Conservation (phyloP, 2,329 filamentous ascomycete species). For the Fusarium sp. region DNA sequence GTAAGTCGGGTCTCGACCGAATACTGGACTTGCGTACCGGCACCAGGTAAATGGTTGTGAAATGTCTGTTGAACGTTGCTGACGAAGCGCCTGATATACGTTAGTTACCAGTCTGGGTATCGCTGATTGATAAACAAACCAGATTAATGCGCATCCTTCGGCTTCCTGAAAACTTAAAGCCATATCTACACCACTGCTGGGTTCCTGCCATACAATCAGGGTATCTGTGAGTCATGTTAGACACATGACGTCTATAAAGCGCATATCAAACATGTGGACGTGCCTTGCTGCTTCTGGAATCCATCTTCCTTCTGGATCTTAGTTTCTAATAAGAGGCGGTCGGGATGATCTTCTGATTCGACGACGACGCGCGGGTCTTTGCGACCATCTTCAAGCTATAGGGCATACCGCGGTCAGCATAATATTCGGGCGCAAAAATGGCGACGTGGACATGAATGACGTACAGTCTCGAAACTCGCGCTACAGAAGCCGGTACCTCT, state of each 20-base stretch:
- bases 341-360: slow-evolving; percentile 91
- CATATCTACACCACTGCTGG: slow-evolving; percentile 88
- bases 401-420: slow-evolving; percentile 46
- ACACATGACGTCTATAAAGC: slow-evolving; percentile 40
- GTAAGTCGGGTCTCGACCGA: slow-evolving; percentile 3
- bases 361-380: slow-evolving; percentile 91
- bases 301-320: slow-evolving; percentile 93
- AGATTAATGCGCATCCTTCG: slow-evolving; percentile 92
- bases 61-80: slow-evolving; percentile 84
- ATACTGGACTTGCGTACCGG: slow-evolving; percentile 62
- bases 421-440: slow-evolving; percentile 19
- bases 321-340: slow-evolving; percentile 86
- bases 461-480: slow-evolving; percentile 79
- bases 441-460: slow-evolving; percentile 50
- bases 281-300: slow-evolving; percentile 98
- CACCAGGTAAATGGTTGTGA: slow-evolving; percentile 67
- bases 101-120: slow-evolving; percentile 37
- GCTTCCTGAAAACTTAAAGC: slow-evolving; percentile 98
- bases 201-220: slow-evolving; percentile 97
- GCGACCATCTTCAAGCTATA: slow-evolving; percentile 68
- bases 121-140: slow-evolving; percentile 65
- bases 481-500: slow-evolving; percentile 95
- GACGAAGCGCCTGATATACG: slow-evolving; percentile 82
- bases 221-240: slow-evolving; percentile 74
- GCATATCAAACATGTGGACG: slow-evolving; percentile 43